These are phyloP conservation scores for Aspergillus terreus DNA, from an alignment of 2,329 filamentous ascomycete species.

Conservation along the genomic window DNA sequence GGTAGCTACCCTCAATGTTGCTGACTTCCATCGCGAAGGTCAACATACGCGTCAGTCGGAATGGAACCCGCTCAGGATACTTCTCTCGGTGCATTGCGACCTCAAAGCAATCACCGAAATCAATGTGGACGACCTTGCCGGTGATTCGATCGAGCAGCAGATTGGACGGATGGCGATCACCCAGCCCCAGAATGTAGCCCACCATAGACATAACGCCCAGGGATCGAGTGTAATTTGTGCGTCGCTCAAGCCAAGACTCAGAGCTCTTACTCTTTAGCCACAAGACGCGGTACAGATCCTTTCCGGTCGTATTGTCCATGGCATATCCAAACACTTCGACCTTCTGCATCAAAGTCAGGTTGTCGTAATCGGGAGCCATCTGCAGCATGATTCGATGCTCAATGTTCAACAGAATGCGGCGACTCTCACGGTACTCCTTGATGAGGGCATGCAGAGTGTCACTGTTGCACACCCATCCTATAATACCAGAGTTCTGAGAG, in stretches of 20 bases:
- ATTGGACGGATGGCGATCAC: conserved; percentile 96
- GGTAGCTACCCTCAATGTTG: conserved; percentile 98
- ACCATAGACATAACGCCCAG: conserved; percentile 99
- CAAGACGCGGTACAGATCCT: conserved; percentile 94
- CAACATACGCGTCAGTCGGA: conserved; percentile 96
- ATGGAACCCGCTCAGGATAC: conserved; percentile 94
- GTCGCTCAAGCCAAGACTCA: conserved; percentile 93
- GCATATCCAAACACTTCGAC: conserved; percentile 99
- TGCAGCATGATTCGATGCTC: conserved; percentile 99
- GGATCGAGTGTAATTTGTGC: conserved; percentile 98
- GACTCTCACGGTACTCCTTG: conserved; percentile 91
- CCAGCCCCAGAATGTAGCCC: conserved; percentile 96
- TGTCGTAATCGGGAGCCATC: conserved; percentile 99
- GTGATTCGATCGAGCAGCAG: conserved; percentile 94
- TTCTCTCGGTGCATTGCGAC: conserved; percentile 99
- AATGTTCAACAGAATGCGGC: conserved; percentile 97
- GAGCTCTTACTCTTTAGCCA: conserved; percentile 99
- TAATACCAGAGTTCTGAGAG: conserved; percentile 89
- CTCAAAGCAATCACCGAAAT: conserved; percentile 99
- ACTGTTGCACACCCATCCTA: conserved; percentile 96
- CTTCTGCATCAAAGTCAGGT: conserved; percentile 98
- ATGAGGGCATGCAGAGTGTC: conserved; percentile 97
- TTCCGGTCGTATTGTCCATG: conserved; percentile 96
- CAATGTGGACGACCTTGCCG: conserved; percentile 96
- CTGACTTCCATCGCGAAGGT: conserved; percentile 99